Evolutionary conservation across 768 basidiomycete species (phyloP).

Genomic region (Dentipellis fragilis): DNA sequence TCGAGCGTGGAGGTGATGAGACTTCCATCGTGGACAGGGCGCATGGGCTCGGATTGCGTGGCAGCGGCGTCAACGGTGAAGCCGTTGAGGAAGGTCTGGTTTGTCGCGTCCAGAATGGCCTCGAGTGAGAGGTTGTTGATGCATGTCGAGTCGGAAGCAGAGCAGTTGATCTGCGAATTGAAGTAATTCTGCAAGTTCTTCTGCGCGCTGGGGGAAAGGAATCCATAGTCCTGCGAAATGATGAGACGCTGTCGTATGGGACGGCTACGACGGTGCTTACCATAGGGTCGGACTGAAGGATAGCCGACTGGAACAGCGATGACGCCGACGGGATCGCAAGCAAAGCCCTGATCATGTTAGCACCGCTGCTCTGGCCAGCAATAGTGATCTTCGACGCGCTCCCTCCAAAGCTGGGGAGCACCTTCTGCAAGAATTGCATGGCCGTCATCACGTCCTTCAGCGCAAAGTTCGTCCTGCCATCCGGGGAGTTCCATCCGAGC

Average conservation of each 20-base stretch:
- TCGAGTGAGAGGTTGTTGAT: slow-evolving; percentile 37
- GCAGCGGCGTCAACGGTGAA: slow-evolving; percentile 40
- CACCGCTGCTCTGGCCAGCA: slow-evolving; percentile 80
- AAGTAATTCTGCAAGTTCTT: slow-evolving; percentile 41
- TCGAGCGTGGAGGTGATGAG: slow-evolving; percentile 61
- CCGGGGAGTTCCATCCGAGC: slow-evolving; percentile 71
- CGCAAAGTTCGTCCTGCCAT: slow-evolving; percentile 61
- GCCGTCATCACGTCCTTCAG: slow-evolving; percentile 60
- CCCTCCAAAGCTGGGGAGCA: slow-evolving; percentile 61
- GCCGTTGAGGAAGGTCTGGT: slow-evolving; percentile 33
- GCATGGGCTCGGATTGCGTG: slow-evolving; percentile 46
- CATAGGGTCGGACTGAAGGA: slow-evolving; percentile 85
- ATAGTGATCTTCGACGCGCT: slow-evolving; percentile 53
- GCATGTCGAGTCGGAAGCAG: slow-evolving; percentile 37
- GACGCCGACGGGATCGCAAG: slow-evolving; percentile 64
- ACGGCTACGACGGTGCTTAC: slow-evolving; percentile 26
- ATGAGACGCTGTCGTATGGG: not conserved
- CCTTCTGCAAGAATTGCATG: slow-evolving; percentile 47
- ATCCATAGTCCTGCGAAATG: slow-evolving; percentile 53
- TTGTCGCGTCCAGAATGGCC: slow-evolving; percentile 45
- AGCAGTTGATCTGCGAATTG: slow-evolving; percentile 37
- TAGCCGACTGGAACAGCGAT: slow-evolving; percentile 65
- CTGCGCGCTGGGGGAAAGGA: slow-evolving; percentile 47
- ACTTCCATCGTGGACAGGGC: slow-evolving; percentile 57
- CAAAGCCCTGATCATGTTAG: slow-evolving; percentile 65